phyloP scores from a whole-genome alignment of 2,329 filamentous ascomycete genomes.

The Sporothrix brasiliensis region DNA sequence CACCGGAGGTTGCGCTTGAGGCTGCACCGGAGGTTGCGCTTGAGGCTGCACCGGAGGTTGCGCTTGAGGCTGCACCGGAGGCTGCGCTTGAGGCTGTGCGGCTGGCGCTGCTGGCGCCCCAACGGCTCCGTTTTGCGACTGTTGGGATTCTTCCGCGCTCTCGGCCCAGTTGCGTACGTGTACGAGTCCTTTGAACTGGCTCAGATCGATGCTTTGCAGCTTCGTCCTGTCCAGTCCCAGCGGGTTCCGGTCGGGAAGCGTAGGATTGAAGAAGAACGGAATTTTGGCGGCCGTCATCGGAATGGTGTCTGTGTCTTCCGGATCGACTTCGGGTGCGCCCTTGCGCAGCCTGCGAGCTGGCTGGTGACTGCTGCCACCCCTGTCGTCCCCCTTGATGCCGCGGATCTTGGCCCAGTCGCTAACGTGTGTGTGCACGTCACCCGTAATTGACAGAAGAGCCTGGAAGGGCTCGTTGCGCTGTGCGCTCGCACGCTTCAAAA shows the following conservation, averaged over 20 bases:
- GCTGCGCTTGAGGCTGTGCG: not conserved
- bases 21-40: not conserved
- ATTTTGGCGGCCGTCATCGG: conserved; percentile 1
- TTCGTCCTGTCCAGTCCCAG: conserved; percentile 5
- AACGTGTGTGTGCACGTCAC: not conserved
- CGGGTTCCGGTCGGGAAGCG: not conserved
- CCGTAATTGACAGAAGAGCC: conserved; percentile 14
- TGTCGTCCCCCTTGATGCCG: conserved; percentile 14
- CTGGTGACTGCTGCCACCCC: conserved; percentile 9
- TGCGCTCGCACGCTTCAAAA: conserved; percentile 20
- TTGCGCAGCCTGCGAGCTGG: conserved; percentile 1
- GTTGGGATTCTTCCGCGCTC: not conserved
- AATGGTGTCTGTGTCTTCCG: conserved; percentile 11
- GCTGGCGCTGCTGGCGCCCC: not conserved
- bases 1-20: not conserved
- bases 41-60: not conserved
- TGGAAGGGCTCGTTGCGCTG: conserved; percentile 21
- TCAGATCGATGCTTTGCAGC: conserved; percentile 9
- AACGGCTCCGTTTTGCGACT: not conserved
- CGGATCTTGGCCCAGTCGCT: conserved; percentile 20
- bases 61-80: not conserved
- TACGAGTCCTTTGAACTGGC: conserved; percentile 5
- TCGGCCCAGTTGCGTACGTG: conserved; percentile 19
- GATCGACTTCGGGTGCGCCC: conserved; percentile 10
- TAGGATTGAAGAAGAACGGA: not conserved